Conservation (phyloP, 2,329 filamentous ascomycete genomes). For the Podosphaera aphanis region DNA sequence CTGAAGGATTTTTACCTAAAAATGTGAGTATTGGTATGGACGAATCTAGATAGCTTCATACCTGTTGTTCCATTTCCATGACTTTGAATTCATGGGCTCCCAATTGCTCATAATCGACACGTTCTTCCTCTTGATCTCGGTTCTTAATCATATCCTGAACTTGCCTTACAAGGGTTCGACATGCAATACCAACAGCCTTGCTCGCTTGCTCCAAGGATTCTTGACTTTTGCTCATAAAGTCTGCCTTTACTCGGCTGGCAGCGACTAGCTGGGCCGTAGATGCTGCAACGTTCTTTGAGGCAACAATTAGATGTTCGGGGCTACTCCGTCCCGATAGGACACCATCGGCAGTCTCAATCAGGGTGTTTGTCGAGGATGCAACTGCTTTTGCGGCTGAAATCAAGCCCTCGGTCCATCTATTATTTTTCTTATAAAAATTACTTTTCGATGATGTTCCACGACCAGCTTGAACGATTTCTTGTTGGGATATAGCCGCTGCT, state of each 20-base stretch:
- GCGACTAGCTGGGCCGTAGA: constrained; percentile 92
- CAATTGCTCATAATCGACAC: constrained; percentile 68
- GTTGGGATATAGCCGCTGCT: constrained; percentile 74
- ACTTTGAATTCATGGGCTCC: constrained; percentile 96
- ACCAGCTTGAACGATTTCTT: constrained; percentile 89
- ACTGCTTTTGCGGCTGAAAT: constrained; percentile 96
- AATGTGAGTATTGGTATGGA: background rate
- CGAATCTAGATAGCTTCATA: constrained; percentile 21
- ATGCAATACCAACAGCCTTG: constrained; percentile 79
- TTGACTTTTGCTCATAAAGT: constrained; percentile 94
- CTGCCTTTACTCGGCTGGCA: constrained; percentile 85
- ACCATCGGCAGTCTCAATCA: constrained; percentile 94
- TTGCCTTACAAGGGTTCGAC: constrained; percentile 67
- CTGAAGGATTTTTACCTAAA: constrained; percentile 84
- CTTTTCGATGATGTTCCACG: constrained; percentile 68
- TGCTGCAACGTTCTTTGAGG: constrained; percentile 88
- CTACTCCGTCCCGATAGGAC: constrained; percentile 81
- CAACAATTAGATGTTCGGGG: constrained; percentile 91
- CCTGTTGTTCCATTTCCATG: constrained; percentile 97
- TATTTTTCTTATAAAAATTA: constrained; percentile 99
- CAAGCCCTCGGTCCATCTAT: constrained; percentile 92
- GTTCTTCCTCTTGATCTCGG: constrained; percentile 57
- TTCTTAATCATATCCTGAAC: constrained; percentile 88
- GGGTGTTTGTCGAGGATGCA: constrained; percentile 72
- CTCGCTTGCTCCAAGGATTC: constrained; percentile 74